Conservation (phyloP, 1,284 basidiomycete species). For the Apiotrichum brassicae region DNA sequence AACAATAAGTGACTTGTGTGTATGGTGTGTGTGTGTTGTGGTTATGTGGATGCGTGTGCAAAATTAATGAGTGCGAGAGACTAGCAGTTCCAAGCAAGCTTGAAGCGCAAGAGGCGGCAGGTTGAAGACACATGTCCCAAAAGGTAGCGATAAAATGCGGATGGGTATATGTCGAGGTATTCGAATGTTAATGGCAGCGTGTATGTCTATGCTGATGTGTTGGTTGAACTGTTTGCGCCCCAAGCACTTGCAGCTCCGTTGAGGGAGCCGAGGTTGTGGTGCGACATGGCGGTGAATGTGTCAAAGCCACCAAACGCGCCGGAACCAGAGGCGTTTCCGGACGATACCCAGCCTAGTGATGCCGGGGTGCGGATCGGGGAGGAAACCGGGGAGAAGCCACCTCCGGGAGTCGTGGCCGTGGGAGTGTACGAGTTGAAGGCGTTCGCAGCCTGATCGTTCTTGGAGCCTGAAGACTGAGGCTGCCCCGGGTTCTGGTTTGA, state of each 20-base stretch:
- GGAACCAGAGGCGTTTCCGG: slow-evolving; percentile 6
- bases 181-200: neutral
- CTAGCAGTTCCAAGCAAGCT: too few relatives aligned
- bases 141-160: neutral
- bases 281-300: slow-evolving; percentile 14
- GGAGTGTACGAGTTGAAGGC: slow-evolving; percentile 14
- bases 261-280: slow-evolving; percentile 15
- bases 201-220: slow-evolving; percentile 7
- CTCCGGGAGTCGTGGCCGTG: slow-evolving; percentile 7
- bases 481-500: neutral
- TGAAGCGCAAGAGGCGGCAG: too few relatives aligned
- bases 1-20: neutral
- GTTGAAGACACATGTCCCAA: neutral
- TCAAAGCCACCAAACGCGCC: slow-evolving; percentile 15
- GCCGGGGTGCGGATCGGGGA: slow-evolving; percentile 38
- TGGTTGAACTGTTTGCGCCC: slow-evolving; percentile 14
- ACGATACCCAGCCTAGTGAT: slow-evolving; percentile 33
- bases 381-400: slow-evolving; percentile 32
- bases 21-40: neutral
- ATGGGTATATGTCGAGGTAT: slow-evolving; percentile 1
- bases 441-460: slow-evolving; percentile 2
- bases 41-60: neutral
- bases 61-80: neutral
- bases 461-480: slow-evolving; percentile 1
- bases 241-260: slow-evolving; percentile 37